Base-by-base conservation (phyloP, 139 green algal species). In the Coelastrella sp. region DNA sequence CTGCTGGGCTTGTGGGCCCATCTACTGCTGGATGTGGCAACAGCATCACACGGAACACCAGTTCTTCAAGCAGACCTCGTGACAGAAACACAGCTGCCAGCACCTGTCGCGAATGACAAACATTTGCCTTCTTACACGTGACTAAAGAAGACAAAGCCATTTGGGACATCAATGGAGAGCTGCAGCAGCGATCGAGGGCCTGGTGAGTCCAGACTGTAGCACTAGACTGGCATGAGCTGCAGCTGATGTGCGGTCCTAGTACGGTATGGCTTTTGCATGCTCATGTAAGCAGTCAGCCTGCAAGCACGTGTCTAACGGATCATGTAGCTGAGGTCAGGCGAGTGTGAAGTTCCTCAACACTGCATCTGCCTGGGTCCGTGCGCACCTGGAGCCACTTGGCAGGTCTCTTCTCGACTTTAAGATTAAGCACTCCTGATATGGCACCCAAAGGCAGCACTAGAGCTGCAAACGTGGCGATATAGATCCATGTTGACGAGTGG, bases 11-110 rank as follows among this genome's bases (percentile, higher is more conserved):
- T 23, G 83, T 88, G 17, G 66, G 68, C 5, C 83, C 83, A 75
- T 88, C 83, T 22, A 88, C 83, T 57, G 66, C 83, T 57, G 83
- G 83, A 73, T 88, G 83, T 14, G 83, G 83, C 66, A 88, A 68
- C 17, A 73, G 47, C 68, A 88, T 88, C 83, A 88, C 83, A 6
- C 83, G 58, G 47, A 88, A 88, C 16, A 88, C 83, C 19, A 88
- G 83, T 68, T 88, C 83, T 58, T 88, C 83, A 4, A 77, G 64
- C 68, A 88, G 83, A 3, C 83, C 83, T 11, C 83, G 32, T 6
- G 83, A 73, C 16, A 80, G 47, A 54, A 88, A 88, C 16, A 88
- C 83, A 54, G 80, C 83, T n/a, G 61, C 17, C 16, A 88, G 32
- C 4, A 88, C 83, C 83, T 88, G 68, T 23, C 7, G 59, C 22